Evolutionary conservation across 805 yeast species (phyloP).

Genomic region (Suhomyces faveliae): DNA sequence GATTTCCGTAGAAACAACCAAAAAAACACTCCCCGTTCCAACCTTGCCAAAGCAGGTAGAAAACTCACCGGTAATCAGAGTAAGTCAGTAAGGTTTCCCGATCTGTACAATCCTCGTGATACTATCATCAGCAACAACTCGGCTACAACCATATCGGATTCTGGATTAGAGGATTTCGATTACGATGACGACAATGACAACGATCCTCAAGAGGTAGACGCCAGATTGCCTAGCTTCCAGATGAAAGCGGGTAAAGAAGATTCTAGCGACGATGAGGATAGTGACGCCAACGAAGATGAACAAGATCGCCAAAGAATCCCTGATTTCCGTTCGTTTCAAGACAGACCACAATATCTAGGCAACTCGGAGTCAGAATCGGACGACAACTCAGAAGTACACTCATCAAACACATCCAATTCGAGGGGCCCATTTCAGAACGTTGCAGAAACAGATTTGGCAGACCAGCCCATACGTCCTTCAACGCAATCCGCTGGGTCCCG

Average conservation of each 20-base stretch:
- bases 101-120: constrained; percentile 23
- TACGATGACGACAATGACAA: constrained; percentile 3
- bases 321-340: constrained; percentile 2
- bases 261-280: neutral
- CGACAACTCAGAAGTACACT: constrained; percentile 2
- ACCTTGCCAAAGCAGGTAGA: constrained; percentile 29
- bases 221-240: constrained; percentile 24
- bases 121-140: constrained; percentile 28
- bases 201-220: constrained; percentile 5
- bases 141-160: constrained; percentile 19
- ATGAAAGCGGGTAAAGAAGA: constrained; percentile 13
- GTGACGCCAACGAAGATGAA: neutral
- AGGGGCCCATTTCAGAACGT: neutral
- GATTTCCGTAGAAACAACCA: constrained; percentile 19
- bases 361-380: constrained; percentile 10
- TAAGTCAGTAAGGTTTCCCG: constrained; percentile 31
- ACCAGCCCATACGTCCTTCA: constrained; percentile 14
- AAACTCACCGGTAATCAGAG: constrained; percentile 16
- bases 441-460: constrained; percentile 24
- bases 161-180: constrained; percentile 13
- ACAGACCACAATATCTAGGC: constrained; percentile 2
- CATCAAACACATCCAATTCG: neutral
- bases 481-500: constrained; percentile 9
- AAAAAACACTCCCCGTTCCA: constrained; percentile 14
- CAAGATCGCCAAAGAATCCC: constrained; percentile 5